Base-by-base conservation (phyloP, 495 filamentous ascomycete species). In the Parachaetomium inaequale region DNA sequence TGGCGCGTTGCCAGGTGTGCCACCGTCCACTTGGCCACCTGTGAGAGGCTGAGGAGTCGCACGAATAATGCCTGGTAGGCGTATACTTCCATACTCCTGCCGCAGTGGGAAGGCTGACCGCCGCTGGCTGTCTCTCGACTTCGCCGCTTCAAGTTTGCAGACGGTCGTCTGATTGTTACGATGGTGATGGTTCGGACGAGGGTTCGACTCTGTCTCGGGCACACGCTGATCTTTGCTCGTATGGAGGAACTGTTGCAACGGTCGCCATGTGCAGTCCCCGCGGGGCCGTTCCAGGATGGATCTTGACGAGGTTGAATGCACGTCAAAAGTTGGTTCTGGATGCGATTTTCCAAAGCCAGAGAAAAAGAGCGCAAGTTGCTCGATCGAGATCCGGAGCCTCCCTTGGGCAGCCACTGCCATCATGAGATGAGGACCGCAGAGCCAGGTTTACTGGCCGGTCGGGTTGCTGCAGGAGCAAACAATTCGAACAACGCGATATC, bases 21-120 rank as follows among this genome's bases (percentile, higher is more conserved):
- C 58, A 56, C 51, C 64, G 64, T 71, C 72, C 68, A 71, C 72
- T 66, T 72, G 69, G 65, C 66, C 40, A 62, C 55, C 34, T 68
- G 68, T 74, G 70, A 74, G 71, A 74, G 71, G 71, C 65, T 63
- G n/a, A 21, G 14, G n/a, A 25, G 6, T 26, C 12, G 14, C 10
- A 40, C 32, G 52, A 6, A 25, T 36, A 1, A 28, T 15, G 36
- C 36, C 17, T 55, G 53, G 26, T 40, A 31, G 21, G 15, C 49
- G 5, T 51, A 14, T 31, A 51, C 49, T 7, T 50, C 26, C 11
- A 40, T 14, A 49, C 19, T 46, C 19, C 19, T n/a, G 42, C 42
- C 17, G 42, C 17, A 46, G n/a, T 34, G 32, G n/a, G n/a, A 43
- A 21, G 42, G 42, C 17, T 19, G n/a, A 21, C 42, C 5, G n/a